phyloP scores from a whole-genome alignment of 768 basidiomycete species.

The Pleurotus sapidus region DNA sequence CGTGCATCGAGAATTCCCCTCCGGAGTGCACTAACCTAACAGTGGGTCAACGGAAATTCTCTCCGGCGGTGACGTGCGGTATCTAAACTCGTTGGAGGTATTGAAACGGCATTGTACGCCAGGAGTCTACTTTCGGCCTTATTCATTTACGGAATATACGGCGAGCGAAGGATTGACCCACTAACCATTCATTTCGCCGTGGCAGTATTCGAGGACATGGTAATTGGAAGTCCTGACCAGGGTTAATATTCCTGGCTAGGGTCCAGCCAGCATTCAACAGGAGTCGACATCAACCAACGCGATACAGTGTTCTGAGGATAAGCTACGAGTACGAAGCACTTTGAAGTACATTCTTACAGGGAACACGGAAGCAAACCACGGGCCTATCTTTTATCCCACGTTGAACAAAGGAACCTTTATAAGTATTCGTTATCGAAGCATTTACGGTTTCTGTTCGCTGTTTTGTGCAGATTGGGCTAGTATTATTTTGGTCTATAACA shows the following conservation, averaged over 20 bases:
- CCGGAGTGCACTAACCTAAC: not conserved
- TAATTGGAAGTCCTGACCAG: too few relatives aligned
- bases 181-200: too few relatives aligned
- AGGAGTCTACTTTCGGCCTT: not conserved
- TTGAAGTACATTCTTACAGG: too few relatives aligned
- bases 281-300: too few relatives aligned
- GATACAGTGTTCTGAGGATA: too few relatives aligned
- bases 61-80: not conserved
- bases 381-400: slow-evolving; percentile 34
- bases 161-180: not conserved
- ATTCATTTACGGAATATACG: not conserved
- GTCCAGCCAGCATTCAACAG: too few relatives aligned
- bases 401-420: slow-evolving; percentile 17
- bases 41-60: not conserved
- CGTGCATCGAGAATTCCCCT: too few relatives aligned
- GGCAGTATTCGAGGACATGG: too few relatives aligned
- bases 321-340: too few relatives aligned
- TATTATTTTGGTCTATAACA: not conserved
- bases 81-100: not conserved
- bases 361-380: not conserved
- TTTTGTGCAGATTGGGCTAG: not conserved
- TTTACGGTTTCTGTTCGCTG: not conserved
- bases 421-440: not conserved
- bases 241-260: too few relatives aligned
- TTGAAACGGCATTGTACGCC: not conserved